Conservation (phyloP, 257 asterid species). For the Pogostemon cablin region DNA sequence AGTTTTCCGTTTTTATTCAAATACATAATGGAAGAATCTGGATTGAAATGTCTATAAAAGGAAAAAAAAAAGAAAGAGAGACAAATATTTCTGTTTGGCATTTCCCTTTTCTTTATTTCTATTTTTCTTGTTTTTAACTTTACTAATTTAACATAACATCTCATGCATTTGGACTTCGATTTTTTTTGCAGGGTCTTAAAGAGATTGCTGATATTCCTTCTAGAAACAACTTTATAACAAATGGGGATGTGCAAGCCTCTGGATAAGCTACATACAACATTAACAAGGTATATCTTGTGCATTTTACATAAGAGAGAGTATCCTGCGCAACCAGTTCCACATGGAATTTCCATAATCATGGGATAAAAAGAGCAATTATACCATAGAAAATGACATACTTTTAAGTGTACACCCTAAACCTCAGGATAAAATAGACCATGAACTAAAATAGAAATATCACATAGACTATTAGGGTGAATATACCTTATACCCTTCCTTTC, state of each 20-base stretch:
- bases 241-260: conserved; percentile 43
- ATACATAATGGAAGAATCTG: no score
- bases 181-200: conserved; percentile 65
- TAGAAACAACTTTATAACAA: conserved; percentile 39
- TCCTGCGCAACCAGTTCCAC: no score
- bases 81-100: neutral
- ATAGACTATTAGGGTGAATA: no score
- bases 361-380: neutral
- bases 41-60: no score
- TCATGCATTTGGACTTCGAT: neutral
- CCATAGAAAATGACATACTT: neutral
- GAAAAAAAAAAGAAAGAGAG: no score
- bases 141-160: neutral
- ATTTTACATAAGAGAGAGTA: neutral
- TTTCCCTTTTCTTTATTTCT: neutral
- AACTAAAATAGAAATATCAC: no score
- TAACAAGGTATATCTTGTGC: conserved; percentile 42
- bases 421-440: no score
- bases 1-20: no score
- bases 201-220: conserved; percentile 50
- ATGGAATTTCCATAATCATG: neutral
- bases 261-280: conserved; percentile 43
- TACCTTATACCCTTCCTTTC: no score
- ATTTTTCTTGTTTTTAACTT: neutral
- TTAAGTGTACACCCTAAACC: neutral